A percentile compares a stretch with the other conserved stretches of the same genome.
These are phyloP conservation scores for Sphagnum tenellum DNA, from an alignment of 225 moss, liverwort and hornwort species.

Conservation along the genomic window DNA sequence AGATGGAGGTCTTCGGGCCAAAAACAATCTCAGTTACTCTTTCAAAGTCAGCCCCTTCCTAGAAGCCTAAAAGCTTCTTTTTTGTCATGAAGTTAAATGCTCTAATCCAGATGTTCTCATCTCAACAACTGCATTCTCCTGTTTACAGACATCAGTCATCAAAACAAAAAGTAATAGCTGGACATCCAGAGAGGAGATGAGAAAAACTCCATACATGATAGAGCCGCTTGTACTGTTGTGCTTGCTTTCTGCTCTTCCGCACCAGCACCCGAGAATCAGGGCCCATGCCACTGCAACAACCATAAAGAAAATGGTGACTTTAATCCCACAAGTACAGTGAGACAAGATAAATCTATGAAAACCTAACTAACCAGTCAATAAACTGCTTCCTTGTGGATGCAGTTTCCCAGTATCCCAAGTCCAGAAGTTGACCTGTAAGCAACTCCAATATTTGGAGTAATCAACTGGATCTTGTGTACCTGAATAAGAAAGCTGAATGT, in stretches of 20 bases:
- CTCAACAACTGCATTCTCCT: no score
- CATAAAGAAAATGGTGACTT: not conserved
- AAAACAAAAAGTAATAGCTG: no score
- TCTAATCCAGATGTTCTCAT: no score
- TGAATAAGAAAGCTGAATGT: slow-evolving; percentile 11
- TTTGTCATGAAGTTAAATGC: no score
- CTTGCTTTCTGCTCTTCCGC: slow-evolving; percentile 91
- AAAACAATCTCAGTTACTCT: not conserved
- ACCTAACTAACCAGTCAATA: no score
- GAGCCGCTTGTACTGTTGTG: slow-evolving; percentile 73
- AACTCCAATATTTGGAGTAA: slow-evolving; percentile 91
- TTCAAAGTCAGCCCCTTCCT: no score
- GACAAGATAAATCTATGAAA: no score
- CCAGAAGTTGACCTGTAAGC: slow-evolving; percentile 61
- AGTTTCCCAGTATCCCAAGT: not conserved
- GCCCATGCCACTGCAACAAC: slow-evolving; percentile 77
- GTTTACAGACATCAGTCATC: no score
- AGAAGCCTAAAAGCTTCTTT: no score
- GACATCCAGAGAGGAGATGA: no score
- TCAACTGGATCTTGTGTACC: slow-evolving; percentile 90
- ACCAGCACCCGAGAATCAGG: slow-evolving; percentile 97
- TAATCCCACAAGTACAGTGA: no score
- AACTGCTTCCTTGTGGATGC: no score
- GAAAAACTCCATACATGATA: slow-evolving; percentile 24
- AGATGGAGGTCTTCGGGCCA: not conserved